phyloP scores from a whole-genome alignment of 306 rosid genomes.

The Dicorynia guianensis region DNA sequence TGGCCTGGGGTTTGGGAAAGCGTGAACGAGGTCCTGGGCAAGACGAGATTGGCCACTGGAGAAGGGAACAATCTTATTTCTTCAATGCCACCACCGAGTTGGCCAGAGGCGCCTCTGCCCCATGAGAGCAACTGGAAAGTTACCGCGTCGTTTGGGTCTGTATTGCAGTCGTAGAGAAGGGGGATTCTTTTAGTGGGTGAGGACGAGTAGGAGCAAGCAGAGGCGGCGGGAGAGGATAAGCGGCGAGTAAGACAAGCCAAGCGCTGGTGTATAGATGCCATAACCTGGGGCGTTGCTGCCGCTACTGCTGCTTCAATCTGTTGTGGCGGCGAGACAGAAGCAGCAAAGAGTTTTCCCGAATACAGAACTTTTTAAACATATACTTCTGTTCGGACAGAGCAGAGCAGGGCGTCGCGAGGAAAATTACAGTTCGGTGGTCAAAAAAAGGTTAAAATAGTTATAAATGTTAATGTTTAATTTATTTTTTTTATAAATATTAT shows the following conservation, averaged over 20 bases:
- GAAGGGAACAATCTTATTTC: slow-evolving; percentile 87
- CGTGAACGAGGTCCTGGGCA: slow-evolving; percentile 62
- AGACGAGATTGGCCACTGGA: slow-evolving; percentile 71
- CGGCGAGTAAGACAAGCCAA: slow-evolving; percentile 48
- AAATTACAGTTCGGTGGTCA: too few relatives aligned
- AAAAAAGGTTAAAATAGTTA: too few relatives aligned
- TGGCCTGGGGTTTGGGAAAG: slow-evolving; percentile 67
- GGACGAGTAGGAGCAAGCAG: slow-evolving; percentile 36
- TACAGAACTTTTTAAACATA: too few relatives aligned
- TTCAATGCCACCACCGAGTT: slow-evolving; percentile 94
- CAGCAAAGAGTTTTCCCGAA: too few relatives aligned
- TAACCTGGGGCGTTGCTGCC: neutral
- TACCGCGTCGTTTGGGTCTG: slow-evolving; percentile 40
- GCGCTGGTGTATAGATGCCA: slow-evolving; percentile 40
- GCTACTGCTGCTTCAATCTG: neutral
- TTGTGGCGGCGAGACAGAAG: too few relatives aligned
- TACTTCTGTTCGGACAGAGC: too few relatives aligned
- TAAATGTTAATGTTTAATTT: too few relatives aligned
- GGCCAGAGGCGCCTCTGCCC: slow-evolving; percentile 96
- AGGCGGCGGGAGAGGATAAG: slow-evolving; percentile 21
- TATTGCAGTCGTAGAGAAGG: slow-evolving; percentile 59
- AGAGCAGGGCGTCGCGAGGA: too few relatives aligned
- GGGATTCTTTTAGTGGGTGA: slow-evolving; percentile 50
- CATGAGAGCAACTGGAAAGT: slow-evolving; percentile 83
- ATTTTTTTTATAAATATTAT: too few relatives aligned